These are phyloP conservation scores for Tubosaeta brunneosetosa DNA, from an alignment of 768 basidiomycete genomes.

Conservation along the genomic window DNA sequence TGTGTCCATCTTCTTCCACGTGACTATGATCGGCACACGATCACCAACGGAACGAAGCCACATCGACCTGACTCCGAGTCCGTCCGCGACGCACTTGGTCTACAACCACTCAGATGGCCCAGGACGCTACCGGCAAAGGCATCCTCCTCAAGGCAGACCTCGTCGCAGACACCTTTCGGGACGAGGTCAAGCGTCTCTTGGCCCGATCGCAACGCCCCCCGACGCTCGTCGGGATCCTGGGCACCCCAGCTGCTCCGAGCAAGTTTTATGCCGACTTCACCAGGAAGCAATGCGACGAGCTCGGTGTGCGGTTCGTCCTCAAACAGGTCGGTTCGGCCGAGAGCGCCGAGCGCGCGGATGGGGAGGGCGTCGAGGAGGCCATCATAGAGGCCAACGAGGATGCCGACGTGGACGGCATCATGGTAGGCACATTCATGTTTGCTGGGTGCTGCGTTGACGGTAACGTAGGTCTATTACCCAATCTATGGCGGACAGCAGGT, in stretches of 20 bases:
- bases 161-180: conserved; percentile 65
- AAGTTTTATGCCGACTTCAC: conserved; percentile 88
- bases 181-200: conserved; percentile 57
- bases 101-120: conserved; percentile 20
- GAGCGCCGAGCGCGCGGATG: conserved; percentile 46
- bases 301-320: conserved; percentile 86
- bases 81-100: neutral
- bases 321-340: conserved; percentile 52
- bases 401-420: conserved; percentile 80
- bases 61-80: neutral
- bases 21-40: neutral
- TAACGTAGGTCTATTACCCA: conserved; percentile 83
- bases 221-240: conserved; percentile 86
- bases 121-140: conserved; percentile 51
- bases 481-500: conserved; percentile 90
- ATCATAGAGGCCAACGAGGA: conserved; percentile 96
- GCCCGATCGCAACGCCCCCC: conserved; percentile 42
- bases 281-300: conserved; percentile 78
- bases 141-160: conserved; percentile 75
- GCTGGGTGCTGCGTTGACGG: neutral
- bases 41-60: neutral
- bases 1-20: neutral
- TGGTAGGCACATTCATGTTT: conserved; percentile 52
- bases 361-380: conserved; percentile 92
- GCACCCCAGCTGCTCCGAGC: conserved; percentile 77